Evolutionary conservation across 768 basidiomycete genomes (phyloP).

Genomic region (Trametes cubensis): DNA sequence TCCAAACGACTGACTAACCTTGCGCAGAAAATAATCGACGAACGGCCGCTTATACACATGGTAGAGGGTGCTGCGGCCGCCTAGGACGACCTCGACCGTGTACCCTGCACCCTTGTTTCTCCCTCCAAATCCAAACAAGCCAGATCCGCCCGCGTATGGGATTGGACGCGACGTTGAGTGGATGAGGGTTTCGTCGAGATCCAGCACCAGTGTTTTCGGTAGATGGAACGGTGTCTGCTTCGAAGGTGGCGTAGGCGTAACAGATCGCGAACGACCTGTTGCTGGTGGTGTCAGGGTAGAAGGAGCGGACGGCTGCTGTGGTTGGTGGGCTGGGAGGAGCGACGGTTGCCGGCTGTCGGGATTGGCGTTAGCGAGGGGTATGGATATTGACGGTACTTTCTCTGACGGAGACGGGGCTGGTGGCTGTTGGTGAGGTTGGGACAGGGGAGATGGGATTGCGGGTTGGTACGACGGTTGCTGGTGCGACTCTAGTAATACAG

Average conservation of each 20-base stretch:
- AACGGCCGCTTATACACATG: constrained; percentile 99
- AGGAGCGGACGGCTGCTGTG: background rate
- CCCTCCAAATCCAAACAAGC: constrained; percentile 58
- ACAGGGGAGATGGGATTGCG: constrained; percentile 33
- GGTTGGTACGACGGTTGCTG: constrained; percentile 29
- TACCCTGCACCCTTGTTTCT: constrained; percentile 73
- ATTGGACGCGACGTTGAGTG: constrained; percentile 92
- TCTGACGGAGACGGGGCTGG: constrained; percentile 33
- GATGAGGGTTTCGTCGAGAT: constrained; percentile 97
- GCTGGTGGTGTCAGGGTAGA: constrained; percentile 12
- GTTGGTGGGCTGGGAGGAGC: background rate
- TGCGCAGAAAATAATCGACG: constrained; percentile 92
- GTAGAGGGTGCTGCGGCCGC: constrained; percentile 87
- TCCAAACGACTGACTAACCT: constrained; percentile 49
- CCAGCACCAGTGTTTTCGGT: constrained; percentile 94
- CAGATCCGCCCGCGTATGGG: constrained; percentile 49
- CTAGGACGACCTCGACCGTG: constrained; percentile 91
- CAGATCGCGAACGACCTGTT: constrained; percentile 19
- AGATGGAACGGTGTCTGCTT: constrained; percentile 75
- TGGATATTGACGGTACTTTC: constrained; percentile 21
- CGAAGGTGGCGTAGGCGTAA: constrained; percentile 37
- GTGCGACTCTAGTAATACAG: constrained; percentile 30
- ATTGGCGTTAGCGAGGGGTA: constrained; percentile 1
- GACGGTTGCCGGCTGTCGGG: constrained; percentile 12
- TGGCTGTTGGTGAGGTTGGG: constrained; percentile 11